A percentile compares a stretch with the other conserved stretches of the same genome.
Evolutionary conservation across 2,329 filamentous ascomycete species (phyloP).

Genomic region (Aaosphaeria arxii): DNA sequence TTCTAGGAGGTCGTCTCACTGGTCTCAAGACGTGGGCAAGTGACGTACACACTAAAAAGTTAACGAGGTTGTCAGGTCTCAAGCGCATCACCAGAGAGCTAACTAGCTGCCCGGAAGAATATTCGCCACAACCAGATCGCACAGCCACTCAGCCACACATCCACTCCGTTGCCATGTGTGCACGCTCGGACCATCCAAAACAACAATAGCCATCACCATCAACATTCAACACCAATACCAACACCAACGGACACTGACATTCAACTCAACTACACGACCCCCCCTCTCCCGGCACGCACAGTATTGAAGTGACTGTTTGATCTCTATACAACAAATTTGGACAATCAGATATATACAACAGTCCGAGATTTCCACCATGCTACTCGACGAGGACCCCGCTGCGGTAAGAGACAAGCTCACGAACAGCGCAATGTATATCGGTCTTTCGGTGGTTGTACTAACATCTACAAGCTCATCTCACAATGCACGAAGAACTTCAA

Average conservation of each 20-base stretch:
- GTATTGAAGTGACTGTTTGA: too few species aligned
- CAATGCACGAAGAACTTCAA: conserved; percentile 95
- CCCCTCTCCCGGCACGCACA: not conserved
- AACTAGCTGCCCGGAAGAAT: too few species aligned
- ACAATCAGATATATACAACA: conserved; percentile 1
- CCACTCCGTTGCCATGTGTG: conserved; percentile 27
- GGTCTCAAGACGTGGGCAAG: too few species aligned
- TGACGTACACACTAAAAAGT: too few species aligned
- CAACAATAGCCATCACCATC: conserved; percentile 11
- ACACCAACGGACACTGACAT: not conserved
- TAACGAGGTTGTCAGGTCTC: too few species aligned
- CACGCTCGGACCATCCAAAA: conserved; percentile 24
- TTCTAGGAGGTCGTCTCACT: too few species aligned
- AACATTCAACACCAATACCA: conserved; percentile 25
- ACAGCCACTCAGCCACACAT: too few species aligned
- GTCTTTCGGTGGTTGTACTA: too few species aligned
- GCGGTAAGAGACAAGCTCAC: conserved; percentile 50
- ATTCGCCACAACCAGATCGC: too few species aligned
- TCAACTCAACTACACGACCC: not conserved
- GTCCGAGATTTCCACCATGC: conserved; percentile 53
- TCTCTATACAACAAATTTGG: not conserved
- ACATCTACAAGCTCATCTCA: conserved; percentile 68
- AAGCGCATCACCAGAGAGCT: too few species aligned
- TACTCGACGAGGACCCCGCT: conserved; percentile 90
- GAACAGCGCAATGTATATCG: too few species aligned